Evolutionary conservation across 2,329 filamentous ascomycete species (phyloP), one percentile per base, ranked within the genome.

Genomic region (Huntiella savannae): DNA sequence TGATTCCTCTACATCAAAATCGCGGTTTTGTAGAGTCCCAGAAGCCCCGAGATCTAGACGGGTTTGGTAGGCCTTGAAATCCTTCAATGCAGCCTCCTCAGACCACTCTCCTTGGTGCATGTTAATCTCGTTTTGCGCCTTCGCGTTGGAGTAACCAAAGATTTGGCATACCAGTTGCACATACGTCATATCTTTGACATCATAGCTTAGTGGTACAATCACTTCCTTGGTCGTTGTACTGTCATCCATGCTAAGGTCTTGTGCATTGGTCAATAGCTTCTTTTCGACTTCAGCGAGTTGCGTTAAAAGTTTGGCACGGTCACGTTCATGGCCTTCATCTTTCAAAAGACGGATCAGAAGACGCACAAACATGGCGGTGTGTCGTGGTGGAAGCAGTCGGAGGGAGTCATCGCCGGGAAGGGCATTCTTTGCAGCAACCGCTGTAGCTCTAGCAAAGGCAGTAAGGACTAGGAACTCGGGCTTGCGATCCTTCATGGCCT

Each of bases 151-250:
- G 49, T 88, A 70, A 39, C 81, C 82, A 62, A 96, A 98, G 52
- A 95, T 82, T 55, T 73, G 79, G 43, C 81, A 82, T 19, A 98
- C 87, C 33, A 80, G 74, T 59, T 91, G 80, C 22, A 94, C 91
- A 63, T 95, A 73, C 34, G 79, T 79, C 91, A 98, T 98, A 58
- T 98, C 91, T 62, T 91, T 94, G 58, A 96, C 80, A 60, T 95
- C 84, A 60, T 94, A 84, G 57, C 77, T 91, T 49, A 92, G 66
- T 8, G 88, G 86, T 2, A 86, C 75, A 48, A 82, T 71, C 16
- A 88, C 82, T 60, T 95, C 88, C 52, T 91, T 71, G 6, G 79
- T 82, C 41, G 73, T 74, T 40, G 77, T 75, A 32, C 17, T 45
- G n/a, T 36, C 45, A 15, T 57, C 61, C 28, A 61, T 62, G 16